Evolutionary conservation across 2,329 filamentous ascomycete genomes (phyloP).

Genomic region (Sporothrix brasiliensis): DNA sequence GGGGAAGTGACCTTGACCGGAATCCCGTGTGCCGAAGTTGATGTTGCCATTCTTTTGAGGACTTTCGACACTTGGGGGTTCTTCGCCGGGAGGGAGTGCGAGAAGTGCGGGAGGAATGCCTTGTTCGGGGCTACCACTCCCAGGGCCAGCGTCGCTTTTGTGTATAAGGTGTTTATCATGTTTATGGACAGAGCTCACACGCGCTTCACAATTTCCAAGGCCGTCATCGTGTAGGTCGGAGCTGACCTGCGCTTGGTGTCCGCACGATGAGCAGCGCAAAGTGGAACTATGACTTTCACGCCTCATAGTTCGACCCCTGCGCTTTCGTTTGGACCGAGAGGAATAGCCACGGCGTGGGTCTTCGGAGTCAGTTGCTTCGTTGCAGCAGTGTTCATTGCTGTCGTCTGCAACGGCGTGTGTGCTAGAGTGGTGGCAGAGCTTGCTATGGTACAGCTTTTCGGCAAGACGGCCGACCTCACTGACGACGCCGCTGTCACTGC

Average conservation of each 20-base stretch:
- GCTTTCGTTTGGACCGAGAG: not conserved
- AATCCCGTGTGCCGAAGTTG: not conserved
- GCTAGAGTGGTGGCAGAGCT: constrained; percentile 1
- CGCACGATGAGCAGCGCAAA: constrained; percentile 30
- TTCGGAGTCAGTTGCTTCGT: not conserved
- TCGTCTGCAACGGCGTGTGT: constrained; percentile 11
- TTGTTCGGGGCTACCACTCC: not conserved
- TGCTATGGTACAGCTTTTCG: constrained; percentile 14
- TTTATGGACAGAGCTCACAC: constrained; percentile 8
- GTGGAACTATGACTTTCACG: constrained; percentile 24
- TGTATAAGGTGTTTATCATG: not conserved
- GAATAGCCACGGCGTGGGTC: not conserved
- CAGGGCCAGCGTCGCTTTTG: not conserved
- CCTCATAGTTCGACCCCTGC: not conserved
- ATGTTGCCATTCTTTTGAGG: not conserved
- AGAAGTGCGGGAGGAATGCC: not conserved
- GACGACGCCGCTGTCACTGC: not conserved
- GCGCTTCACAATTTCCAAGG: constrained; percentile 15
- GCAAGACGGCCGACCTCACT: constrained; percentile 26
- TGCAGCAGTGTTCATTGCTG: not conserved
- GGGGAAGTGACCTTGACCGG: not conserved
- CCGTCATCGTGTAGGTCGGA: constrained; percentile 28
- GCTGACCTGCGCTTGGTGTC: constrained; percentile 23
- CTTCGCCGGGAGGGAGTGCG: constrained; percentile 23
- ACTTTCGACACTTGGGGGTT: not conserved